These are phyloP conservation scores for Mesembryanthemum crystallinum DNA, from an alignment of 148 eudicot species.

Conservation along the genomic window DNA sequence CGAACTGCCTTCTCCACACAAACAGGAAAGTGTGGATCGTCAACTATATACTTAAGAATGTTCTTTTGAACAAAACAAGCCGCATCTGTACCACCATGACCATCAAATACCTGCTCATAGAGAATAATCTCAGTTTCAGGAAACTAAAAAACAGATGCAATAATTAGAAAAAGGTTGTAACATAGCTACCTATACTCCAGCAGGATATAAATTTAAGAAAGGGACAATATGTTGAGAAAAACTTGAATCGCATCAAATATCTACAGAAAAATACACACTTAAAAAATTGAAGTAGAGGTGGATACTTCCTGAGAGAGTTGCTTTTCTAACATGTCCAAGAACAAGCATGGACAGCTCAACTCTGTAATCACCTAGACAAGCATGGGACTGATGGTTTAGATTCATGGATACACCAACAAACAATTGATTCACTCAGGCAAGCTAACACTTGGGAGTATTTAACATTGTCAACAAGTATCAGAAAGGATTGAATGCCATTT, in stretches of 20 bases:
- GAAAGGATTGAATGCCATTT: neutral
- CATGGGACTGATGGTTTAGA: no score
- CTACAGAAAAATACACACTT: no score
- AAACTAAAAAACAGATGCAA: neutral
- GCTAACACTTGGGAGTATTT: neutral
- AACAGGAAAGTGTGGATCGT: conserved; percentile 63
- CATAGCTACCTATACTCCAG: neutral
- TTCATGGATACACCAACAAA: no score
- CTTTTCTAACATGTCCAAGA: no score
- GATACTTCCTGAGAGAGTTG: no score
- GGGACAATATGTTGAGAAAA: neutral
- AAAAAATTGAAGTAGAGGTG: no score
- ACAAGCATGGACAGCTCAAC: no score
- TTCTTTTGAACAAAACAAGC: conserved; percentile 65
- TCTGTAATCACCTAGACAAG: no score
- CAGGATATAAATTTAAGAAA: neutral
- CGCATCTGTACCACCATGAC: conserved; percentile 90
- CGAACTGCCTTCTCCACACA: conserved; percentile 56
- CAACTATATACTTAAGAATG: conserved; percentile 63
- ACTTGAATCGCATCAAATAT: neutral
- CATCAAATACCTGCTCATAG: conserved; percentile 74
- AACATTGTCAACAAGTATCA: conserved; percentile 3
- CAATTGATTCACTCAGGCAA: no score
- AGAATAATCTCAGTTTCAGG: neutral
- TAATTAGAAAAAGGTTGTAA: neutral